Percentiles rank a stretch among this genome's conserved stretches.
Evolutionary conservation across 2,329 filamentous ascomycete genomes (phyloP).

Genomic region (Coleophoma crateriformis): DNA sequence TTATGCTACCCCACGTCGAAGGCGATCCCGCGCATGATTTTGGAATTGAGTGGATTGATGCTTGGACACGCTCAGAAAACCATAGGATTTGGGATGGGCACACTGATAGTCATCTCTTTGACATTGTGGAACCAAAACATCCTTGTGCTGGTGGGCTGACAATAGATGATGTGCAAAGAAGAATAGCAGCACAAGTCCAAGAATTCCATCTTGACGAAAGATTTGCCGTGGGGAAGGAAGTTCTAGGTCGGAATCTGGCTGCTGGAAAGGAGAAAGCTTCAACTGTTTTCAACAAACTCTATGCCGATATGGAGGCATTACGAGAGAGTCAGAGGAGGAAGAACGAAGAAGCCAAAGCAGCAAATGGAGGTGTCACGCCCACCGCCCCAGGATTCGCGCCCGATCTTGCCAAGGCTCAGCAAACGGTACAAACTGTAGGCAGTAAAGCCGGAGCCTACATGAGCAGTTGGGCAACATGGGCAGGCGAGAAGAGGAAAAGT

Average conservation of each 20-base stretch:
- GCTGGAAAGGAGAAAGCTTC: slow-evolving; percentile 85
- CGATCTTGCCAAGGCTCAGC: slow-evolving; percentile 38
- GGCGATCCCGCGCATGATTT: slow-evolving; percentile 85
- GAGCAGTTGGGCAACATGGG: slow-evolving; percentile 65
- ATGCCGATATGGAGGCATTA: slow-evolving; percentile 81
- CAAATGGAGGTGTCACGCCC: slow-evolving; percentile 13
- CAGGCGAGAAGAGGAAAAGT: slow-evolving; percentile 66
- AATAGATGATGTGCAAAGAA: slow-evolving; percentile 89
- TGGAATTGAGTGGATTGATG: slow-evolving; percentile 76
- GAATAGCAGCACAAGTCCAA: slow-evolving; percentile 85
- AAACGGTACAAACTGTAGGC: slow-evolving; percentile 42
- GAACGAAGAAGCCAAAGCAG: slow-evolving; percentile 46
- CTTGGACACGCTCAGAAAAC: slow-evolving; percentile 85
- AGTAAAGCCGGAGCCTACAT: slow-evolving; percentile 58
- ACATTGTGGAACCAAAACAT: slow-evolving; percentile 88
- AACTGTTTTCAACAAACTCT: slow-evolving; percentile 80
- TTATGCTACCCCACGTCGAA: slow-evolving; percentile 61
- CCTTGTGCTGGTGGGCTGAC: slow-evolving; percentile 89
- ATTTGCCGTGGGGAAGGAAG: slow-evolving; percentile 76
- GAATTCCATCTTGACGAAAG: slow-evolving; percentile 92
- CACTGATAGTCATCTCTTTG: slow-evolving; percentile 84
- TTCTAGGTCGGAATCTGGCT: slow-evolving; percentile 81
- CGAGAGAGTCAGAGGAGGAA: slow-evolving; percentile 66
- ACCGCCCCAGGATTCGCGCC: slow-evolving; percentile 15
- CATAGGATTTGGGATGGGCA: slow-evolving; percentile 80